A percentile compares a stretch with the other conserved stretches of the same genome.
These are phyloP conservation scores for Serendipita sp. DNA, from an alignment of 768 basidiomycete genomes.

Conservation along the genomic window DNA sequence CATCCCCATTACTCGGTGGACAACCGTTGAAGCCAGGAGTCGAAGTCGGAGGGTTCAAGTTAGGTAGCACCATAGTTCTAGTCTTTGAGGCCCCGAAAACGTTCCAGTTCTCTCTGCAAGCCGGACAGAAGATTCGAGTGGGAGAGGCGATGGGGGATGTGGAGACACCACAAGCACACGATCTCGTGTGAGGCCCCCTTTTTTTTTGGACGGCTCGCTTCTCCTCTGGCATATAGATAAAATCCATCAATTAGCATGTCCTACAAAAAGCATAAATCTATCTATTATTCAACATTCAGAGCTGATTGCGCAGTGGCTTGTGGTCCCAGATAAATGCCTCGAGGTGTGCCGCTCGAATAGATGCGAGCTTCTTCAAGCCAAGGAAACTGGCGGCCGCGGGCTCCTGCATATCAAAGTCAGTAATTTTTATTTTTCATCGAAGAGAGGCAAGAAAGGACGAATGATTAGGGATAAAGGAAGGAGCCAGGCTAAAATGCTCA, in stretches of 20 bases:
- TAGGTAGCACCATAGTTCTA: constrained; percentile 90
- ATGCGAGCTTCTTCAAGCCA: neutral
- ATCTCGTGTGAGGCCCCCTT: neutral
- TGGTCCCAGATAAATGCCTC: too few relatives aligned
- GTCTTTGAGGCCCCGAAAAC: constrained; percentile 86
- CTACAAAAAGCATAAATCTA: too few relatives aligned
- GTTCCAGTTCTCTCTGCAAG: constrained; percentile 62
- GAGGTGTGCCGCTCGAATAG: neutral
- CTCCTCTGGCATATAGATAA: too few relatives aligned
- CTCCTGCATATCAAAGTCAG: neutral
- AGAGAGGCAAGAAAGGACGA: neutral
- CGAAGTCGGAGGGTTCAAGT: constrained; percentile 94
- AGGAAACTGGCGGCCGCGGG: neutral
- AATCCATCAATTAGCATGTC: too few relatives aligned
- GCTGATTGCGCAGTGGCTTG: too few relatives aligned
- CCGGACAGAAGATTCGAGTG: constrained; percentile 75
- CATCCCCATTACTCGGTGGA: constrained; percentile 68
- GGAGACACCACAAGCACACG: neutral
- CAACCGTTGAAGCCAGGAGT: constrained; percentile 78
- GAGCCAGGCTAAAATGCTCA: neutral
- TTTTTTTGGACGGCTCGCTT: too few relatives aligned
- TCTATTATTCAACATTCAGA: too few relatives aligned
- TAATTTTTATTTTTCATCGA: neutral
- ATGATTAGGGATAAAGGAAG: neutral
- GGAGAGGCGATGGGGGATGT: constrained; percentile 68